Conservation (phyloP, 2,329 filamentous ascomycete genomes). For the Delphinella strobiligena region DNA sequence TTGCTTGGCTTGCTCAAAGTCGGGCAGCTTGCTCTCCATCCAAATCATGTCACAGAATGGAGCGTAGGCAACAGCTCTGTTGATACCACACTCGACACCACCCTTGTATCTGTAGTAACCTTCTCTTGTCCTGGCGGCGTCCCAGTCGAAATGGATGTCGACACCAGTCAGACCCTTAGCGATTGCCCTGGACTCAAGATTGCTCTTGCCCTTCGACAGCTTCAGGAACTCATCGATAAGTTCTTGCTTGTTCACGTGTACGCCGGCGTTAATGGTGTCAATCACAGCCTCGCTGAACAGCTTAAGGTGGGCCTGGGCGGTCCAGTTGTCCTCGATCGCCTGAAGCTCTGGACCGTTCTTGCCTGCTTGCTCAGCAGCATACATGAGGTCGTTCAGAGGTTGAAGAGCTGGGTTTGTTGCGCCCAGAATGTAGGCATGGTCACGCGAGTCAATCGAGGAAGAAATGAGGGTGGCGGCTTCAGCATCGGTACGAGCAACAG, state of each 20-base stretch:
- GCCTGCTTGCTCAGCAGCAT: slow-evolving; percentile 67
- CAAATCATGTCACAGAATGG: slow-evolving; percentile 67
- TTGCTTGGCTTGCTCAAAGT: slow-evolving; percentile 80
- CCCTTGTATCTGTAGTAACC: slow-evolving; percentile 91
- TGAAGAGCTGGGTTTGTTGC: slow-evolving; percentile 73
- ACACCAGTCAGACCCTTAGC: slow-evolving; percentile 65
- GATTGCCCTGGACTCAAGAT: slow-evolving; percentile 66
- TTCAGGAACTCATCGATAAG: slow-evolving; percentile 55
- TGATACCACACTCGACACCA: slow-evolving; percentile 81
- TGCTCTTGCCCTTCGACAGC: slow-evolving; percentile 70
- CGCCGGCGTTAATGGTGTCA: slow-evolving; percentile 62
- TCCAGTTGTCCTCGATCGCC: slow-evolving; percentile 85
- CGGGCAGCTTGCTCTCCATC: slow-evolving; percentile 98
- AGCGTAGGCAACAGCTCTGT: slow-evolving; percentile 80
- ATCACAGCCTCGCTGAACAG: slow-evolving; percentile 85
- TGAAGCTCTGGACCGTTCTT: slow-evolving; percentile 74
- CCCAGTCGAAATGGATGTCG: slow-evolving; percentile 91
- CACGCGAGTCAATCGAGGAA: slow-evolving; percentile 87
- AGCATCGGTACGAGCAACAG: slow-evolving; percentile 88
- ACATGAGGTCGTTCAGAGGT: slow-evolving; percentile 83
- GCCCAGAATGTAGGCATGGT: slow-evolving; percentile 88
- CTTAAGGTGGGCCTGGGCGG: slow-evolving; percentile 63
- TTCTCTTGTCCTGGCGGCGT: slow-evolving; percentile 81
- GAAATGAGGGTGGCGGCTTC: slow-evolving; percentile 97
- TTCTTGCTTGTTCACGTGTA: slow-evolving; percentile 54